Conservation (phyloP, 148 eudicot genomes). For the Cornus florida region DNA sequence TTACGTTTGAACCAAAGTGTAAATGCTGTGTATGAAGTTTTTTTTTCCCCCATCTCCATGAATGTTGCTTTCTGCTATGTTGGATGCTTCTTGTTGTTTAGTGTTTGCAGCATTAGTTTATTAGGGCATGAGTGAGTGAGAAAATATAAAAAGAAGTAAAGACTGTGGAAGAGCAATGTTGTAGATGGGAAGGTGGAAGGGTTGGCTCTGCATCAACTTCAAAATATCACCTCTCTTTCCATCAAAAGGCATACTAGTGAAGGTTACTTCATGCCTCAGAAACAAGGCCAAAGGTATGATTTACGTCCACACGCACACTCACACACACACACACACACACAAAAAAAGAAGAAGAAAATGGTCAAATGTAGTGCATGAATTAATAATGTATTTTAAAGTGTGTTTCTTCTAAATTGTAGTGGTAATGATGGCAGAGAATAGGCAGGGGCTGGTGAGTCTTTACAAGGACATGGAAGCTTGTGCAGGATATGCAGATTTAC, state of each 20-base stretch:
- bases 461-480: slow-evolving; percentile 64
- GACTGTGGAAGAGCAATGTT: slow-evolving; percentile 1
- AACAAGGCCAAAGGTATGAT: slow-evolving; percentile 28
- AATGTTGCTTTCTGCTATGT: slow-evolving; percentile 23
- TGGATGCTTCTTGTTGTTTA: slow-evolving; percentile 18
- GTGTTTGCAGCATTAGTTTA: slow-evolving; percentile 8
- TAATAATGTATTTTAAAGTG: too few species aligned
- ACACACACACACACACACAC: too few species aligned
- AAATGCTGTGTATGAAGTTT: not conserved
- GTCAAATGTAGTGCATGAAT: too few species aligned
- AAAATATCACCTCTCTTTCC: slow-evolving; percentile 26
- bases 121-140: not conserved
- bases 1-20: slow-evolving; percentile 1
- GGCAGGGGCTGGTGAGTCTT: slow-evolving; percentile 43
- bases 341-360: too few species aligned
- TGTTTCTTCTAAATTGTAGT: slow-evolving; percentile 1
- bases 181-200: slow-evolving; percentile 32
- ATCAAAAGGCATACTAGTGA: slow-evolving; percentile 24
- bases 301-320: not conserved
- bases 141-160: slow-evolving; percentile 13
- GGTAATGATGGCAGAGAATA: slow-evolving; percentile 27
- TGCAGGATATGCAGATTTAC: slow-evolving; percentile 59
- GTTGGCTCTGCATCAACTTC: slow-evolving; percentile 29
- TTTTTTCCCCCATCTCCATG: slow-evolving; percentile 21
- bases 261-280: slow-evolving; percentile 24